phyloP scores from a whole-genome alignment of 1,284 basidiomycete genomes.

The Ustilago lituana region DNA sequence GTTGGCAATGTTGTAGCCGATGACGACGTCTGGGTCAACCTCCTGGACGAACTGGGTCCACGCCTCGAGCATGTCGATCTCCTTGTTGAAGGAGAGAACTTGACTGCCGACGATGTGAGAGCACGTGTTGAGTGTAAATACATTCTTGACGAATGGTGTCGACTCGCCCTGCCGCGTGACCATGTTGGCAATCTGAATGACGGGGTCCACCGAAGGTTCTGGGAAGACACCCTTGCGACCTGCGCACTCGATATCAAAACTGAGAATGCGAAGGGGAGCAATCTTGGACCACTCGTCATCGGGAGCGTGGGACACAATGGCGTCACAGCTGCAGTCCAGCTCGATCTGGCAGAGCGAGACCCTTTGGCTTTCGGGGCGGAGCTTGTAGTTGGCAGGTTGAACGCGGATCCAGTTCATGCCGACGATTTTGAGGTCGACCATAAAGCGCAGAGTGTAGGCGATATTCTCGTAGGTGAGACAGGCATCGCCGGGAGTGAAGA shows the following conservation, averaged over 20 bases:
- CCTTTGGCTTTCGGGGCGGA: constrained; percentile 49
- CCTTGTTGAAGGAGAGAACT: constrained; percentile 62
- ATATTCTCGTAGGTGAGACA: constrained; percentile 65
- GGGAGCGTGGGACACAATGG: constrained; percentile 59
- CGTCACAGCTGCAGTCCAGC: constrained; percentile 59
- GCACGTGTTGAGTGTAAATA: constrained; percentile 66
- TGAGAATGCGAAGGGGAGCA: constrained; percentile 65
- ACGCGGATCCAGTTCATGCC: constrained; percentile 67
- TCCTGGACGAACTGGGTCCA: constrained; percentile 65
- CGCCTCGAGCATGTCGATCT: constrained; percentile 62
- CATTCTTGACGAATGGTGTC: constrained; percentile 65
- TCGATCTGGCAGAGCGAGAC: constrained; percentile 65
- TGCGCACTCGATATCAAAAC: constrained; percentile 67
- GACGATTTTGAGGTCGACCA: constrained; percentile 66
- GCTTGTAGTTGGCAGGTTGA: constrained; percentile 56
- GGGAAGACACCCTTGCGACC: constrained; percentile 67
- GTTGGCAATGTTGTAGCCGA: constrained; percentile 67
- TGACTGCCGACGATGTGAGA: constrained; percentile 66
- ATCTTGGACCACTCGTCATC: constrained; percentile 65
- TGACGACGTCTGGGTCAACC: constrained; percentile 65
- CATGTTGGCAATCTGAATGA: constrained; percentile 67
- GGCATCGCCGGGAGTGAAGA: constrained; percentile 60
- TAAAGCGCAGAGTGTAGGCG: constrained; percentile 65
- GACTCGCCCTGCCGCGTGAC: constrained; percentile 66
- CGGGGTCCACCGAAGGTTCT: constrained; percentile 61